These are phyloP conservation scores for Carex myosuroides DNA, from an alignment of 176 grass and related monocot genomes.

Conservation along the genomic window DNA sequence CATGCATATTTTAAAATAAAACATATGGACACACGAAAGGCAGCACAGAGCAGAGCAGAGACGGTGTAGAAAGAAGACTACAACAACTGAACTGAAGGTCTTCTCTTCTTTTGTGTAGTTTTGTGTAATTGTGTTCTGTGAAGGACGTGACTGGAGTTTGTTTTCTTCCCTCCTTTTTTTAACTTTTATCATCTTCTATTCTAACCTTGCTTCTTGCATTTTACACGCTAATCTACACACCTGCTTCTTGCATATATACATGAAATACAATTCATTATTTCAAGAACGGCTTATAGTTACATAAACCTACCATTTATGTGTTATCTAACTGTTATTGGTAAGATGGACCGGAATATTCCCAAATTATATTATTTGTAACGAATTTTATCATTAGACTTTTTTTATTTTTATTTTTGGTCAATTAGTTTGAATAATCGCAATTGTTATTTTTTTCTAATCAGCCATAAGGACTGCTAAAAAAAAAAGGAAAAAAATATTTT, in stretches of 20 bases:
- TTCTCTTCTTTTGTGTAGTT: neutral
- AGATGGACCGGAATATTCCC: neutral
- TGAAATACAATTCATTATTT: neutral
- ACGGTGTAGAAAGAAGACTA: too few species aligned
- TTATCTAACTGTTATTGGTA: neutral
- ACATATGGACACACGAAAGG: neutral
- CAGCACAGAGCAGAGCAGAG: neutral
- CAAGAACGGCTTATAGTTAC: neutral
- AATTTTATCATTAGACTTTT: neutral
- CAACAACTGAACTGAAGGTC: neutral
- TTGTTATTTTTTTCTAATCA: neutral
- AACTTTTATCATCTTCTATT: constrained; percentile 2
- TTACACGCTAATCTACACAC: neutral
- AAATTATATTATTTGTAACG: neutral
- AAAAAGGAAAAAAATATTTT: neutral
- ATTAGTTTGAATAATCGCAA: neutral
- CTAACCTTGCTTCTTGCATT: neutral
- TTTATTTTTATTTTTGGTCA: neutral
- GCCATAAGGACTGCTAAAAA: neutral
- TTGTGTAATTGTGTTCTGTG: constrained; percentile 5
- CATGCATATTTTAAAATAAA: too few species aligned
- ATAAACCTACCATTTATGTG: neutral
- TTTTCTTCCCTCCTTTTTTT: neutral
- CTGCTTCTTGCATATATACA: neutral
- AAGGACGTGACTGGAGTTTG: constrained; percentile 15